A percentile compares a stretch with the other conserved stretches of the same genome.
Conservation (phyloP, 768 basidiomycete genomes). For the Serendipita vermifera region DNA sequence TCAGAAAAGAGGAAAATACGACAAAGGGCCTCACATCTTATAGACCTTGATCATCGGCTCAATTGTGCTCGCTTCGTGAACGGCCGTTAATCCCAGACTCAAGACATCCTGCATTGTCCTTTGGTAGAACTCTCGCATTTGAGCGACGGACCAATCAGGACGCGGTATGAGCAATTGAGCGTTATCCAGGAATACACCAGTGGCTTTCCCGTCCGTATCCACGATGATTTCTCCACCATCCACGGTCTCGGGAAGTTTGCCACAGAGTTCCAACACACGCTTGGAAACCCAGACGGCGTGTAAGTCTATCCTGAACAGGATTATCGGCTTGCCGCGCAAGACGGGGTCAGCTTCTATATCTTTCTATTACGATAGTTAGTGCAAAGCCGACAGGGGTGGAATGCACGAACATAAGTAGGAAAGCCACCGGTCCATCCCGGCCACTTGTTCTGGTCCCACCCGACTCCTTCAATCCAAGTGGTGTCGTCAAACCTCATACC, state of each 20-base stretch:
- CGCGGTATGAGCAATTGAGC: slow-evolving; percentile 64
- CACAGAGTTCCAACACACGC: slow-evolving; percentile 38
- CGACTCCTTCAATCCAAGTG: slow-evolving; percentile 72
- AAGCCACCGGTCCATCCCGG: slow-evolving; percentile 32
- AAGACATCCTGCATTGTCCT: slow-evolving; percentile 54
- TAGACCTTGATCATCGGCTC: slow-evolving; percentile 48
- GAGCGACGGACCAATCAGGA: slow-evolving; percentile 47
- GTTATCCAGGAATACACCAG: slow-evolving; percentile 79
- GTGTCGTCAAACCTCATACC: slow-evolving; percentile 36
- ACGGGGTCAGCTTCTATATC: slow-evolving; percentile 61
- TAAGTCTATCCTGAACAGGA: slow-evolving; percentile 61
- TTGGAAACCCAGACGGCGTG: slow-evolving; percentile 84
- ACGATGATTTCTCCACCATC: slow-evolving; percentile 68
- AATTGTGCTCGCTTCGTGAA: slow-evolving; percentile 65
- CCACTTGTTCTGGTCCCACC: slow-evolving; percentile 79
- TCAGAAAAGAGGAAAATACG: slow-evolving; percentile 1
- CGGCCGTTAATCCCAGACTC: slow-evolving; percentile 66
- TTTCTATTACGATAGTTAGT: slow-evolving; percentile 28
- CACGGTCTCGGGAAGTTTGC: slow-evolving; percentile 41
- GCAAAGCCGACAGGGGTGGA: neutral
- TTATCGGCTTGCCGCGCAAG: slow-evolving; percentile 56
- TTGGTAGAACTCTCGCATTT: slow-evolving; percentile 52
- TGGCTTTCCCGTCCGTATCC: slow-evolving; percentile 48
- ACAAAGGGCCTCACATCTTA: slow-evolving; percentile 35
- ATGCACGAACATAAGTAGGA: neutral